Evolutionary conservation across 495 filamentous ascomycete species (phyloP), one percentile per base, ranked within the genome.

Genomic region (Aspergillus mulundensis): DNA sequence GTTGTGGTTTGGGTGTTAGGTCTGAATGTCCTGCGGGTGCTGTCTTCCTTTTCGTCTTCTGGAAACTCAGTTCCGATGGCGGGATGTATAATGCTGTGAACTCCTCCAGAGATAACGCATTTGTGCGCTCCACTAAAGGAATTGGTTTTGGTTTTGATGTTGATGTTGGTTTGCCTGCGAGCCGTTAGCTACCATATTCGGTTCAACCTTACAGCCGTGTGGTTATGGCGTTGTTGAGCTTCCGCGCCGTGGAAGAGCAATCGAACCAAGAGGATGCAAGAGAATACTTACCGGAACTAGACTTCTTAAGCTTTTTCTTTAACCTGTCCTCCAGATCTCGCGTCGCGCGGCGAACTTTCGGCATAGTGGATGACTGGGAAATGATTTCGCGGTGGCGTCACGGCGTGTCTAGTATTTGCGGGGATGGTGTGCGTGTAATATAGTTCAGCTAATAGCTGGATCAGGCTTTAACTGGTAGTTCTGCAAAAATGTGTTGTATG

Each of bases 101-200:
- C 11, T 76, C 57, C 14, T 59, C 53, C 14, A 71, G 60, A 38
- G 61, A 40, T 28, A 77, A 59, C 23, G 64, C 61, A 47, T 78
- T 78, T 50, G 71, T 77, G 21, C 69, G 73, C 43, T 78, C 76
- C 10, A 78, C 71, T 24, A 76, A 58, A 8, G 71, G 71, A 7
- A 70, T 54, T 10, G 39, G 38, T 34, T 50, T 50, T 1, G 54
- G 45, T 15, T 36, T 36, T 15, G 12, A 2, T 36, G 2, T 36
- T 36, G 24, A 38, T 43, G 25, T 50, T 0, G 51, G 41, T 54
- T 64, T 42, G 21, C 55, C 62, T 54, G 23, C 38, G 44, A 36
- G 7, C 30, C 32, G 38, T 51, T 54, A 39, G 49, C 42, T 49
- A 56, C 18, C 7, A 36, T 19, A 16, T 21, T 25, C 8, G 41